Evolutionary conservation across 2,329 filamentous ascomycete species (phyloP).

Genomic region (Monilinia laxa): DNA sequence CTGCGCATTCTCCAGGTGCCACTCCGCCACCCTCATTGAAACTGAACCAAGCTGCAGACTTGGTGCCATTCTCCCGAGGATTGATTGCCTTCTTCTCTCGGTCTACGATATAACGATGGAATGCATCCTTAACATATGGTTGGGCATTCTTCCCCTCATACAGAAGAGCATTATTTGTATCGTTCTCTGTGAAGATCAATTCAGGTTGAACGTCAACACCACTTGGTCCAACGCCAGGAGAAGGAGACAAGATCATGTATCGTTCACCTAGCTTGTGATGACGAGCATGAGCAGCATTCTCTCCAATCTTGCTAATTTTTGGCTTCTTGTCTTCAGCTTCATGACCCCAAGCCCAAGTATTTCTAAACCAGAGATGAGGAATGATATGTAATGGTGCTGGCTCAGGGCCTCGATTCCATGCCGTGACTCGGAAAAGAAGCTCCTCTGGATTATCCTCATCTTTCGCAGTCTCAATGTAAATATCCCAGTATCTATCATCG

Average conservation of each 20-base stretch:
- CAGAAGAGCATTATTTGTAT: conserved; percentile 79
- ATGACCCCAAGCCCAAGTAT: conserved; percentile 94
- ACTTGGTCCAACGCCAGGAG: conserved; percentile 75
- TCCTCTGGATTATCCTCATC: conserved; percentile 90
- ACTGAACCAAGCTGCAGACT: conserved; percentile 85
- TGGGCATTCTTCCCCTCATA: conserved; percentile 78
- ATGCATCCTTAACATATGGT: conserved; percentile 90
- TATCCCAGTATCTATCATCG: conserved; percentile 92
- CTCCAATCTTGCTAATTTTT: conserved; percentile 63
- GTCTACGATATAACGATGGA: conserved; percentile 84
- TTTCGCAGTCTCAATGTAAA: conserved; percentile 94
- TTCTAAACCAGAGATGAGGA: conserved; percentile 94
- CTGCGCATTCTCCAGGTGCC: conserved; percentile 85
- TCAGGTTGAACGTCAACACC: conserved; percentile 82
- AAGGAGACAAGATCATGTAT: conserved; percentile 83
- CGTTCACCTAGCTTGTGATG: conserved; percentile 80
- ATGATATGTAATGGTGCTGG: conserved; percentile 89
- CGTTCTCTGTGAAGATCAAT: conserved; percentile 91
- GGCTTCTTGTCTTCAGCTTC: conserved; percentile 77
- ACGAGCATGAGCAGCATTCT: conserved; percentile 70
- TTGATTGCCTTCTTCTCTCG: conserved; percentile 80
- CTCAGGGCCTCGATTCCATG: conserved; percentile 92
- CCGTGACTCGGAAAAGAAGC: conserved; percentile 88
- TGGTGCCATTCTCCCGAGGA: conserved; percentile 76
- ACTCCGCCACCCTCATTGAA: conserved; percentile 91